Conservation (phyloP, 2,329 filamentous ascomycete species). For the Alternaria infectoria region DNA sequence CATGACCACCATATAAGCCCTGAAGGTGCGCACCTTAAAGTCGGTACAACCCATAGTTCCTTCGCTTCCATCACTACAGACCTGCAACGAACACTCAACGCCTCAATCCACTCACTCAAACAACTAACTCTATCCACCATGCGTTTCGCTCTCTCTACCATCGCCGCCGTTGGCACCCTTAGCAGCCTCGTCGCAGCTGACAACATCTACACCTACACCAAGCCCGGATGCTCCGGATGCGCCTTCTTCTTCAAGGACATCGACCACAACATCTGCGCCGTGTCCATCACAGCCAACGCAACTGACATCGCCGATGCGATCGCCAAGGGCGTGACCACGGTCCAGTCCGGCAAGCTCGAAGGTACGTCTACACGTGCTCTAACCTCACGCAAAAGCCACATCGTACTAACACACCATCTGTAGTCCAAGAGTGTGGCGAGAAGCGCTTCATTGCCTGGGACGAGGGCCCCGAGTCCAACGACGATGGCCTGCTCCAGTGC, state of each 20-base stretch:
- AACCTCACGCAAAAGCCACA: not conserved
- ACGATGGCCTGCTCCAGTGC: not conserved
- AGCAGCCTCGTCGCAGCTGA: not conserved
- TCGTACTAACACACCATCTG: not conserved
- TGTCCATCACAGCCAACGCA: not conserved
- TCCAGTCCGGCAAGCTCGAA: not conserved
- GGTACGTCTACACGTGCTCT: not conserved
- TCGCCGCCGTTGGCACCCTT: not conserved
- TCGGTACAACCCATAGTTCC: not conserved
- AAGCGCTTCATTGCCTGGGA: constrained; percentile 1
- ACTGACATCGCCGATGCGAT: not conserved
- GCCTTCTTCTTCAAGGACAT: constrained; percentile 6
- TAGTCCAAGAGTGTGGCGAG: not conserved
- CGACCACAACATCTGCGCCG: constrained; percentile 4
- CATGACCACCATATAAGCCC: not conserved
- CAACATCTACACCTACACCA: constrained; percentile 8
- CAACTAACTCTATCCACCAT: not conserved
- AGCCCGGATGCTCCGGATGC: not conserved
- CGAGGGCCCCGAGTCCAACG: not conserved
- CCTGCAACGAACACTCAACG: not conserved
- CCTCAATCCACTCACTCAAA: not conserved
- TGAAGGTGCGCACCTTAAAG: rapidly evolving
- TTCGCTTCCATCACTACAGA: not conserved
- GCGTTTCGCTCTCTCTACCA: not conserved
- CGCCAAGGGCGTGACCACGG: not conserved